Percentiles rank a stretch among this genome's conserved stretches.
phyloP scores from a whole-genome alignment of 1,284 basidiomycete species.

The Fistulina hepatica region DNA sequence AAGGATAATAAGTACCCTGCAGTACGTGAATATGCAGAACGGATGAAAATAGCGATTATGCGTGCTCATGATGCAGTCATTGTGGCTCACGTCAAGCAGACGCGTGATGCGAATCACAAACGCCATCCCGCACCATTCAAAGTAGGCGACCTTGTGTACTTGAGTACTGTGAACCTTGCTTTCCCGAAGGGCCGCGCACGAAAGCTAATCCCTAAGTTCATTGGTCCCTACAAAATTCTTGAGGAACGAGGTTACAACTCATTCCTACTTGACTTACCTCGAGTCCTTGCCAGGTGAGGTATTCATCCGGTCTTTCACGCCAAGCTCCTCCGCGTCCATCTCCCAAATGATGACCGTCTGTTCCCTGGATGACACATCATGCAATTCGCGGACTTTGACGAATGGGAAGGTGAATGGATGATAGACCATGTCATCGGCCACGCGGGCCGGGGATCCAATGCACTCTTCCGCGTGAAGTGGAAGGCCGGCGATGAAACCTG shows the following conservation, averaged over 20 bases:
- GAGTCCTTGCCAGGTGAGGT: conserved; percentile 18
- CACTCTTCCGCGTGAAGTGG: conserved; percentile 21
- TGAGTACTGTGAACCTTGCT: conserved; percentile 19
- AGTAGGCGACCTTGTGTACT: conserved; percentile 4
- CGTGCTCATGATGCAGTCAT: conserved; percentile 11
- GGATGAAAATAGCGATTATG: conserved; percentile 18
- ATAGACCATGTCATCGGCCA: conserved; percentile 19
- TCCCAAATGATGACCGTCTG: conserved; percentile 9
- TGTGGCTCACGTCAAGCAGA: conserved; percentile 17
- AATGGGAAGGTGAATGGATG: conserved; percentile 16
- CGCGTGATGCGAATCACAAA: conserved; percentile 19
- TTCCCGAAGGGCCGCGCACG: conserved; percentile 9
- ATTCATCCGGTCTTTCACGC: conserved; percentile 14
- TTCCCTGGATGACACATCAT: conserved; percentile 10
- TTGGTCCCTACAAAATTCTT: conserved; percentile 13
- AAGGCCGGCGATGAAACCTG: conserved; percentile 20
- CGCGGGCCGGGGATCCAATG: conserved; percentile 14
- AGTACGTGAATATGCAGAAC: conserved; percentile 16
- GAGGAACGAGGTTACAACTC: conserved; percentile 21
- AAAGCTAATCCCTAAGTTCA: conserved; percentile 8
- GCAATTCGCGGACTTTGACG: conserved; percentile 14
- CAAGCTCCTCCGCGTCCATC: conserved; percentile 6
- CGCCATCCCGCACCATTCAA: conserved; percentile 10
- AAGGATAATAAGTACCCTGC: conserved; percentile 17
- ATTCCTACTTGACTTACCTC: conserved; percentile 27